These are phyloP conservation scores for Botrytis galanthina DNA, from an alignment of 2,329 filamentous ascomycete genomes.

Conservation along the genomic window DNA sequence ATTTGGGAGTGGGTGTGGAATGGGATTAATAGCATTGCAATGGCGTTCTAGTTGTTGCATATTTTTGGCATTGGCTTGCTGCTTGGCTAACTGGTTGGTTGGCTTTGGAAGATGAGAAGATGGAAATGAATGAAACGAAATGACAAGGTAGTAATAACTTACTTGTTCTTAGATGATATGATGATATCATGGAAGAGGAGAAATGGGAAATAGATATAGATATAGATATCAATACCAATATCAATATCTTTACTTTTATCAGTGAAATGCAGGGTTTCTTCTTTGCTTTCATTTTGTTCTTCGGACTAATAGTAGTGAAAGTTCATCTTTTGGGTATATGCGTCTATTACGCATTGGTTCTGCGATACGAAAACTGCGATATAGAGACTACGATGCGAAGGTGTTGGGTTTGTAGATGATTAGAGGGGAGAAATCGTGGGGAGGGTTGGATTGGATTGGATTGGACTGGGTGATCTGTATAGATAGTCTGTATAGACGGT, in stretches of 20 bases:
- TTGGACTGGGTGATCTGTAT: too few relatives aligned
- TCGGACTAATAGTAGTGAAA: not conserved
- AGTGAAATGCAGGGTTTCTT: not conserved
- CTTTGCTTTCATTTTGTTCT: not conserved
- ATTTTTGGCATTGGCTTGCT: not conserved
- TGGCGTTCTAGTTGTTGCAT: slow-evolving; percentile 10
- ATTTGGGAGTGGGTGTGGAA: not conserved
- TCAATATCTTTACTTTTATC: not conserved
- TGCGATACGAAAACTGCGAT: not conserved
- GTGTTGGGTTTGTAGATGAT: not conserved
- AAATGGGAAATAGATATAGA: not conserved
- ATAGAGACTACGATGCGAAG: not conserved
- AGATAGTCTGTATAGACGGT: too few relatives aligned
- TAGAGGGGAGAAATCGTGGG: not conserved
- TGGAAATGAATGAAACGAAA: not conserved
- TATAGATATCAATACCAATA: not conserved
- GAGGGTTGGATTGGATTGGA: too few relatives aligned
- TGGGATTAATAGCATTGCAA: slow-evolving; percentile 1
- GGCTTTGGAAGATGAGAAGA: not conserved
- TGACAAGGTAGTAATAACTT: not conserved
- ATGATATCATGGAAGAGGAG: not conserved
- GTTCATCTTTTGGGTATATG: not conserved
- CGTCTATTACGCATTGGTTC: not conserved
- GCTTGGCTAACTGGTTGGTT: slow-evolving; percentile 2
- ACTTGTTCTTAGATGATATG: not conserved